Percentiles rank a stretch among this genome's conserved stretches.
Evolutionary conservation across 805 yeast species (phyloP).

Genomic region (Lachancea meyersii): DNA sequence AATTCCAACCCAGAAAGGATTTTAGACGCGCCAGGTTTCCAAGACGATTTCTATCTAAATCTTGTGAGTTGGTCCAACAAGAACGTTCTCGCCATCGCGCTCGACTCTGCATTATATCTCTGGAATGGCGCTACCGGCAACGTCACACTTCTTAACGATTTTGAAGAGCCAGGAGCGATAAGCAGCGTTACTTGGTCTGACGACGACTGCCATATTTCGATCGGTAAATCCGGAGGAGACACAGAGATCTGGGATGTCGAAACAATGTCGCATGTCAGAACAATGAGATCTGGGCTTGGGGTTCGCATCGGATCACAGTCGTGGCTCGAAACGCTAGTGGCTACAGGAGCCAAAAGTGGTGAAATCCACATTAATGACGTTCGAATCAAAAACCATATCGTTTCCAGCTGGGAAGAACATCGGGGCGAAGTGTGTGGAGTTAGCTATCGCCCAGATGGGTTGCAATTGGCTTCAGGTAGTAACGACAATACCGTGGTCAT

Average conservation of each 20-base stretch:
- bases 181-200: constrained; percentile 80
- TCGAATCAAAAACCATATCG: constrained; percentile 70
- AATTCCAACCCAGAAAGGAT: constrained; percentile 89
- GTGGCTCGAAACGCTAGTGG: constrained; percentile 76
- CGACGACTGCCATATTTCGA: constrained; percentile 78
- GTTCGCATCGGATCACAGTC: constrained; percentile 77
- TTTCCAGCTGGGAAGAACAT: constrained; percentile 56
- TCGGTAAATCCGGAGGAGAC: constrained; percentile 78
- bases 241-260: constrained; percentile 94
- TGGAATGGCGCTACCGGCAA: constrained; percentile 88
- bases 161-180: constrained; percentile 34
- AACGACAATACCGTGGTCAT: constrained; percentile 89
- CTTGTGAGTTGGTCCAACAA: constrained; percentile 81
- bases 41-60: constrained; percentile 88
- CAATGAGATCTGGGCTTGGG: constrained; percentile 62
- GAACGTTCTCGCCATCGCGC: constrained; percentile 80
- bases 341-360: constrained; percentile 87
- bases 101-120: constrained; percentile 74
- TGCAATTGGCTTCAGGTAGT: constrained; percentile 85
- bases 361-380: constrained; percentile 85
- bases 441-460: constrained; percentile 77
- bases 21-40: constrained; percentile 90
- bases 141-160: constrained; percentile 63
- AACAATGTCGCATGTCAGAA: constrained; percentile 62
- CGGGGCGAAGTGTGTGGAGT: constrained; percentile 90